These are phyloP conservation scores for Aureoboletus auriporus DNA, from an alignment of 768 basidiomycete genomes.

Conservation along the genomic window DNA sequence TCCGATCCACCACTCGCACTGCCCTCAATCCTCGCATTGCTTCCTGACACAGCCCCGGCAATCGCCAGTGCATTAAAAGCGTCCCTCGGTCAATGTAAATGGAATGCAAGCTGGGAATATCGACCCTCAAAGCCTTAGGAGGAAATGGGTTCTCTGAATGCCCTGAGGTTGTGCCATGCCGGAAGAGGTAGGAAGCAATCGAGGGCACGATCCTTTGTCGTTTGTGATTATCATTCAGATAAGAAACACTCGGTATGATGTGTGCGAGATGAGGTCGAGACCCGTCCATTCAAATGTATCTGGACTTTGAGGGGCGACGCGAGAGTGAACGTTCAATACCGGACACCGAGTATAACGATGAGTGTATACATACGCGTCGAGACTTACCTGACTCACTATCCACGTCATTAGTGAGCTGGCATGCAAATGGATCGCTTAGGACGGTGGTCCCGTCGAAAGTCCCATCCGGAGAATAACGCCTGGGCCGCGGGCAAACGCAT, in stretches of 20 bases:
- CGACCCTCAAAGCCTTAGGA: conserved; percentile 28
- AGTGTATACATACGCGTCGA: neutral
- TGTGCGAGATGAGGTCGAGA: conserved; percentile 36
- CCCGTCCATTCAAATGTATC: conserved; percentile 52
- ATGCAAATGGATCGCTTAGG: too few relatives aligned
- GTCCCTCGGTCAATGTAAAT: conserved; percentile 50
- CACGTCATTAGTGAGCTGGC: too few relatives aligned
- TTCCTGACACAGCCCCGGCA: conserved; percentile 30
- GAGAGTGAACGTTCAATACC: neutral
- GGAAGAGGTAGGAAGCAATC: conserved; percentile 23
- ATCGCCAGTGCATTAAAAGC: conserved; percentile 40
- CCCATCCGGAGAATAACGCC: too few relatives aligned
- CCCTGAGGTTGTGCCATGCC: conserved; percentile 40
- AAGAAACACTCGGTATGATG: neutral
- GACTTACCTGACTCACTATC: too few relatives aligned
- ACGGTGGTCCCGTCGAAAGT: too few relatives aligned
- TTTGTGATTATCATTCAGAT: neutral
- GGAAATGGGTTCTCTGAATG: conserved; percentile 16
- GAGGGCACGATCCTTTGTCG: conserved; percentile 21
- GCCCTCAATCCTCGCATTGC: conserved; percentile 24
- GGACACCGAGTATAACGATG: too few relatives aligned
- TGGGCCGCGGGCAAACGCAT: too few relatives aligned
- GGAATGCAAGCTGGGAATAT: conserved; percentile 36
- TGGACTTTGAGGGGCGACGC: conserved; percentile 33
- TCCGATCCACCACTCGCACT: conserved; percentile 51